phyloP scores from a whole-genome alignment of 2,329 filamentous ascomycete genomes.

The Chaetothyriales sp. region DNA sequence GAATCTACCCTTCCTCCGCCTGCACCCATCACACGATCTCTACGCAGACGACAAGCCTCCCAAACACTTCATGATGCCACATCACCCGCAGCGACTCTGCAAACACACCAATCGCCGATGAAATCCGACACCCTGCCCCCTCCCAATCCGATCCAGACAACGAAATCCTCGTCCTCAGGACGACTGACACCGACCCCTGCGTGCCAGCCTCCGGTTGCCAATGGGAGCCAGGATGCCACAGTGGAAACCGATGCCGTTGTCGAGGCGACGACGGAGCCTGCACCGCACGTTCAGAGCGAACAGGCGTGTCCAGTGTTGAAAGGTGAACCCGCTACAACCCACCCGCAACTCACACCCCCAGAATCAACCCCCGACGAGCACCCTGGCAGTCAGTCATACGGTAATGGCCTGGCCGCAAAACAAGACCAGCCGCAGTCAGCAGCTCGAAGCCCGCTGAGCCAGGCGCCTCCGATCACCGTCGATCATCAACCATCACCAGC shows the following conservation, averaged over 20 bases:
- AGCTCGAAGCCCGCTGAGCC: slow-evolving; percentile 1
- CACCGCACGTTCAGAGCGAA: not conserved
- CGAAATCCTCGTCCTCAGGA: not conserved
- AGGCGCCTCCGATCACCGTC: slow-evolving; percentile 15
- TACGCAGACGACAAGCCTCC: slow-evolving; percentile 16
- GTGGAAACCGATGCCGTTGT: not conserved
- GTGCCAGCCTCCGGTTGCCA: not conserved
- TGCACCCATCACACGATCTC: slow-evolving; percentile 17
- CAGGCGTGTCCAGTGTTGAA: not conserved
- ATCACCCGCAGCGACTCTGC: not conserved
- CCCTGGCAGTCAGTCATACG: not conserved
- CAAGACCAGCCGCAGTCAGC: not conserved
- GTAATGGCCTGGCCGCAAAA: not conserved
- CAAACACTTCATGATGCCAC: slow-evolving; percentile 1
- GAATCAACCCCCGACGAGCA: not conserved
- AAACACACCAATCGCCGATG: slow-evolving; percentile 2
- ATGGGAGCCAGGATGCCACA: not conserved
- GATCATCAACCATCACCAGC: slow-evolving; percentile 35
- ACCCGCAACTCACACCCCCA: not conserved
- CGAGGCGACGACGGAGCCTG: not conserved
- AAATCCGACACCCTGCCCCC: slow-evolving; percentile 1
- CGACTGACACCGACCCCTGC: not conserved
- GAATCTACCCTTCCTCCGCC: slow-evolving; percentile 37
- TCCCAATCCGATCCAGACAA: not conserved
- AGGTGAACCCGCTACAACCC: not conserved